Conservation (phyloP, 805 yeast species). For the Lachancea fermentati region DNA sequence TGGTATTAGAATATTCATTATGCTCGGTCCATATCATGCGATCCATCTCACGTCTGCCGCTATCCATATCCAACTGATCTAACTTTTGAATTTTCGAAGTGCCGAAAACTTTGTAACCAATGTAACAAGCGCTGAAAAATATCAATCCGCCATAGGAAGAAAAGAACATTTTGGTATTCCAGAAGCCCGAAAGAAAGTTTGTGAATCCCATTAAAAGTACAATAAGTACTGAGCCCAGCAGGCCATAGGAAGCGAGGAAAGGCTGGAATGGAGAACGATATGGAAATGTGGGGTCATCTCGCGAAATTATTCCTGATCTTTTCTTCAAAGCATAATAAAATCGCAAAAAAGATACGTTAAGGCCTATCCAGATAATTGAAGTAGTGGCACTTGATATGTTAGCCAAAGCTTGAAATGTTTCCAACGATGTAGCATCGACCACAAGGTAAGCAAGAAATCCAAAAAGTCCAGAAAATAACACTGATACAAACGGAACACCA, state of each 20-base stretch:
- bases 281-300: constrained; percentile 62
- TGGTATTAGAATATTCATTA: constrained; percentile 32
- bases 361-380: constrained; percentile 71
- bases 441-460: constrained; percentile 58
- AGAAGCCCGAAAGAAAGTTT: constrained; percentile 51
- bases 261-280: constrained; percentile 69
- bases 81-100: constrained; percentile 62
- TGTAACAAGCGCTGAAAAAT: constrained; percentile 45
- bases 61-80: constrained; percentile 73
- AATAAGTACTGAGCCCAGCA: constrained; percentile 46
- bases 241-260: constrained; percentile 56
- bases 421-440: constrained; percentile 50
- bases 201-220: constrained; percentile 56
- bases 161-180: constrained; percentile 59
- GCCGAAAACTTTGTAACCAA: constrained; percentile 51
- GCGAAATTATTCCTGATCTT: constrained; percentile 58
- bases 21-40: constrained; percentile 79
- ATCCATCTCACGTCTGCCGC: constrained; percentile 81
- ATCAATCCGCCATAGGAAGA: constrained; percentile 60
- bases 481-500: constrained; percentile 74
- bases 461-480: constrained; percentile 54
- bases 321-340: constrained; percentile 56
- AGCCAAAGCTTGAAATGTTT: constrained; percentile 60
- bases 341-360: constrained; percentile 58
- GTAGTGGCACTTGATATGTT: constrained; percentile 70